Percentiles rank a stretch among this genome's conserved stretches.
phyloP scores from a whole-genome alignment of 257 asterid genomes.

The Petrea volubilis region DNA sequence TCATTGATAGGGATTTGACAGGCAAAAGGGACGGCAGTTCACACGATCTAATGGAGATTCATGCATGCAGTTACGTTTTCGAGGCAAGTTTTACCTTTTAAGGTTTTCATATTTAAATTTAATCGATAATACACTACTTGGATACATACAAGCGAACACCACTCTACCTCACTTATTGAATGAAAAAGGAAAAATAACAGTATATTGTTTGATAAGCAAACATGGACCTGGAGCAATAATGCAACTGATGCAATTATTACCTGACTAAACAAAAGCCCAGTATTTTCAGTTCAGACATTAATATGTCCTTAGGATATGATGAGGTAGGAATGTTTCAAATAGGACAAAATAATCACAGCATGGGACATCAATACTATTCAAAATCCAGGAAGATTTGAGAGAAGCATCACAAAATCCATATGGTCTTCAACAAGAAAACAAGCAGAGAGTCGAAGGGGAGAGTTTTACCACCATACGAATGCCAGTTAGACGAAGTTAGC shows the following conservation, averaged over 20 bases:
- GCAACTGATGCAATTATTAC: not conserved
- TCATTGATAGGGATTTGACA: slow-evolving; percentile 15
- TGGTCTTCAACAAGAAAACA: not conserved
- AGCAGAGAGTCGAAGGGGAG: not conserved
- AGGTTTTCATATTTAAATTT: too few relatives aligned
- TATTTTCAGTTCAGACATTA: too few relatives aligned
- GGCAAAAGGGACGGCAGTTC: not conserved
- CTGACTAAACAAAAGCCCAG: too few relatives aligned
- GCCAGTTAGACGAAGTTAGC: not conserved
- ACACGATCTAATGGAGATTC: not conserved
- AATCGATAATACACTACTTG: not conserved
- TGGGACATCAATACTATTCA: not conserved
- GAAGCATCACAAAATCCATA: not conserved
- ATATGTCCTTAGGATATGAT: too few relatives aligned
- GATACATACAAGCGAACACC: not conserved
- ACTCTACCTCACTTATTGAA: not conserved
- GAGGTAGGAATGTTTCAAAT: too few relatives aligned
- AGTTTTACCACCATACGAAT: not conserved
- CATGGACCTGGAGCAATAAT: not conserved
- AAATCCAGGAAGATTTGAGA: not conserved
- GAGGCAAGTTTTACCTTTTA: too few relatives aligned
- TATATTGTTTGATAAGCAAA: not conserved
- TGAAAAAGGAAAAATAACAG: not conserved
- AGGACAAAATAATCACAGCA: not conserved
- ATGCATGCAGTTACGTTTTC: not conserved